phyloP scores from a whole-genome alignment of 805 yeast species.

The Wickerhamiella slavikovae region DNA sequence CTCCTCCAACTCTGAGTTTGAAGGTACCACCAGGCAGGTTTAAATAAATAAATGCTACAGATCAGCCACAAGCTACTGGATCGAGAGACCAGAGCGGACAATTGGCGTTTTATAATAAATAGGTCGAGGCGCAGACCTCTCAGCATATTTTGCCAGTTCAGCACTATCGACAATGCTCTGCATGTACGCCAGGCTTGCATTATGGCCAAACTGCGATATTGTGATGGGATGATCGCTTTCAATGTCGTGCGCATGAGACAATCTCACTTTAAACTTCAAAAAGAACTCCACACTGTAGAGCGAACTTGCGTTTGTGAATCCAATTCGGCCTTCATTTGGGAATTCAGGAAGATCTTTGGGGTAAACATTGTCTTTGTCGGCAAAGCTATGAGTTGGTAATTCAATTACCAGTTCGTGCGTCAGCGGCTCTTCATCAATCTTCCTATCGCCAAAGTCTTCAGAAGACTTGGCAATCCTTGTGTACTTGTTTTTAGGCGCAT shows the following conservation, averaged over 20 bases:
- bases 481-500: slow-evolving; percentile 10
- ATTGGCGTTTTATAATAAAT: not conserved
- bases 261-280: slow-evolving; percentile 17
- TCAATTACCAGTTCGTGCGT: slow-evolving; percentile 13
- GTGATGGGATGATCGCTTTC: slow-evolving; percentile 17
- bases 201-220: slow-evolving; percentile 20
- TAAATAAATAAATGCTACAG: too few species aligned
- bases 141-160: slow-evolving; percentile 10
- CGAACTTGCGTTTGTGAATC: slow-evolving; percentile 19
- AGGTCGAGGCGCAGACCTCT: not conserved
- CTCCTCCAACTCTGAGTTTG: too few species aligned
- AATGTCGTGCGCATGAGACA: slow-evolving; percentile 20
- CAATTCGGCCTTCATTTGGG: slow-evolving; percentile 16
- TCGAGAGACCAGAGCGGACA: too few species aligned
- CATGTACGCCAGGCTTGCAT: slow-evolving; percentile 18
- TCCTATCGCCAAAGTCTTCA: slow-evolving; percentile 11
- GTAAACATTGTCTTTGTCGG: slow-evolving; percentile 11
- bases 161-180: slow-evolving; percentile 16
- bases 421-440: slow-evolving; percentile 12
- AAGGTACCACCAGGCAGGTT: too few species aligned
- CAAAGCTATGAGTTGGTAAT: slow-evolving; percentile 13
- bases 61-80: too few species aligned
- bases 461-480: slow-evolving; percentile 14
- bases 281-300: slow-evolving; percentile 17
- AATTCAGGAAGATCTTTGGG: slow-evolving; percentile 18